Evolutionary conservation across 2,329 filamentous ascomycete genomes (phyloP), one percentile per base, ranked within the genome.

Genomic region (Exophiala sp.): DNA sequence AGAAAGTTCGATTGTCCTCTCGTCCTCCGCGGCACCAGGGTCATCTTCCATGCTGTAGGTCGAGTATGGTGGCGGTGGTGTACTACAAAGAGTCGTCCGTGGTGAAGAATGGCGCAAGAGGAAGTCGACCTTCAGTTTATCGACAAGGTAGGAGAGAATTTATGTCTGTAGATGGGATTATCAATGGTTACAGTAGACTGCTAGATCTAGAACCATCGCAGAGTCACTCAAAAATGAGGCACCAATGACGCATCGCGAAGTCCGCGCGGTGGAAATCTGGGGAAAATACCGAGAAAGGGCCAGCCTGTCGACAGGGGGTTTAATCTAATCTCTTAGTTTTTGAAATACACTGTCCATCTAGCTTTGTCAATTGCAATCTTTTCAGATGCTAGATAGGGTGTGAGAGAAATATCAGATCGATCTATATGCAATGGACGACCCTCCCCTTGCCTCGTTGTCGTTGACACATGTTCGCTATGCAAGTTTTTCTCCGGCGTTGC

Each of bases 391-490:
- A 29, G 24, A 29, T 5, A 29, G 24, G 24, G 24, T 29, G 24
- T 29, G 24, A 29, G 24, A 8, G 7, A 29, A 5, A 29, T 29
- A 18, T 29, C 24, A 29, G 24, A 29, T 8, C 5, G 24, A 29
- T 8, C 7, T 29, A 29, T 8, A 29, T 29, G 24, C 9, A n/a
- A 61, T 61, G 60, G 61, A 62, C 33, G 70, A 74, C 52, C 64
- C 67, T 51, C 84, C 88, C 38, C 78, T 97, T 53, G 90, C 91
- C 47, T 97, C 92, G 20, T 81, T 99, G 57, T 96, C 92, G 47
- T 76, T 99, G 63, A 97, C 94, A 9, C 92, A 97, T 75, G 91
- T 97, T 64, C 89, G 94, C 77, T 97, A 97, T 79, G 91, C 95
- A 75, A 67, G 83, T 41, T 18, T 6, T 18, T 24, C 36, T 24